Evolutionary conservation across 2,329 filamentous ascomycete genomes (phyloP).

Genomic region (Ophiosphaerella narmari): DNA sequence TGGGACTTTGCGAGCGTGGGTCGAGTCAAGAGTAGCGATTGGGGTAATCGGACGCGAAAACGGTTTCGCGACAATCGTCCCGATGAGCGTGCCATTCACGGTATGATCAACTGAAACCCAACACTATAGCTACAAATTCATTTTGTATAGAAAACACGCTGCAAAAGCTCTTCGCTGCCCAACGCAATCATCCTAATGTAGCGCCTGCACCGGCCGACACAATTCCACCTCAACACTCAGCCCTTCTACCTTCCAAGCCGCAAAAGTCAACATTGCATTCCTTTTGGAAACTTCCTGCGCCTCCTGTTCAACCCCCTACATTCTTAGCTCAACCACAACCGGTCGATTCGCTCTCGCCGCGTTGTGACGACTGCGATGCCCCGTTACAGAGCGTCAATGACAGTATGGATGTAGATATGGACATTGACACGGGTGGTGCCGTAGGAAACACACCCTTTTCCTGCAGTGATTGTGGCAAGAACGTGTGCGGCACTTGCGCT

Average conservation of each 20-base stretch:
- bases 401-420: conserved; percentile 47
- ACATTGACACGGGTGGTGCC: conserved; percentile 36
- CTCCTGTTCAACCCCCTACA: conserved; percentile 28
- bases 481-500: conserved; percentile 51
- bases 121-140: neutral
- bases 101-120: conserved; percentile 41
- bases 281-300: conserved; percentile 52
- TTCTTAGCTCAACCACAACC: conserved; percentile 19
- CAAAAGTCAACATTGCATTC: conserved; percentile 54
- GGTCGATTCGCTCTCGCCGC: conserved; percentile 14
- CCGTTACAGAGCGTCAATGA: conserved; percentile 33
- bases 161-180: conserved; percentile 51
- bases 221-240: conserved; percentile 13
- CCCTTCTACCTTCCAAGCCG: conserved; percentile 15
- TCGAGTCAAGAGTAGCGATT: conserved; percentile 44
- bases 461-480: conserved; percentile 46
- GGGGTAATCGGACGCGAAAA: conserved; percentile 63
- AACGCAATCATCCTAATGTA: conserved; percentile 40
- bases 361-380: conserved; percentile 54
- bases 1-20: conserved; percentile 34
- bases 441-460: conserved; percentile 35
- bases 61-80: conserved; percentile 63
- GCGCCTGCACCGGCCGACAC: conserved; percentile 33
- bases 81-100: conserved; percentile 59
- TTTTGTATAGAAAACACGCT: conserved; percentile 49